A percentile compares a stretch with the other conserved stretches of the same genome.
These are phyloP conservation scores for Suhomyces maxii DNA, from an alignment of 1,139 yeast genomes.

Conservation along the genomic window DNA sequence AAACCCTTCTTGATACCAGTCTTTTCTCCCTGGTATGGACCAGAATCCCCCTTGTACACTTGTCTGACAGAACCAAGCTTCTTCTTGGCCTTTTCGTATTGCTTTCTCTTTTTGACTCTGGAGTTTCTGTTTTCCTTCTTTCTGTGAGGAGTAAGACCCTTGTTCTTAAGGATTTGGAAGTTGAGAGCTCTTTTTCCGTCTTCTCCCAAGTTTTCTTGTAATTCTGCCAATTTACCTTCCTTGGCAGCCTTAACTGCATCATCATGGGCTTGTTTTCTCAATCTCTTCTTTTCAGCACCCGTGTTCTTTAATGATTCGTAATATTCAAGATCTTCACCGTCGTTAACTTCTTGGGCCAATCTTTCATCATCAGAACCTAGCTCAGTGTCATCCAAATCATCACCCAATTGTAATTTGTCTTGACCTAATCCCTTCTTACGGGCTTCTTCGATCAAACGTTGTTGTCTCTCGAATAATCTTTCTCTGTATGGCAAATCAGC, in stretches of 20 bases:
- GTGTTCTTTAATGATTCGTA: slow-evolving; percentile 52
- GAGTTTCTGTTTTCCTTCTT: slow-evolving; percentile 93
- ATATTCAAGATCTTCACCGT: slow-evolving; percentile 46
- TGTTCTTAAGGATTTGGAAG: slow-evolving; percentile 90
- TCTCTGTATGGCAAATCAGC: slow-evolving; percentile 91
- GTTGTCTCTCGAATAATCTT: slow-evolving; percentile 84
- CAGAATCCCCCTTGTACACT: slow-evolving; percentile 75
- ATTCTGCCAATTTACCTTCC: slow-evolving; percentile 77
- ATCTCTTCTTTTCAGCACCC: slow-evolving; percentile 48
- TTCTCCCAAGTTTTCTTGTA: slow-evolving; percentile 64
- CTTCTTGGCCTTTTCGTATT: slow-evolving; percentile 93
- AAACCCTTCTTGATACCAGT: slow-evolving; percentile 97
- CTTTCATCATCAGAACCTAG: slow-evolving; percentile 51
- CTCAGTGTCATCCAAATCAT: slow-evolving; percentile 48
- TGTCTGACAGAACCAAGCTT: slow-evolving; percentile 87
- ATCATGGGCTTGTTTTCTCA: slow-evolving; percentile 65
- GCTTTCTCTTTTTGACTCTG: slow-evolving; percentile 97
- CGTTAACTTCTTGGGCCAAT: slow-evolving; percentile 39
- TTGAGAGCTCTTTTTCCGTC: slow-evolving; percentile 94
- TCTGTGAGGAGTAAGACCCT: slow-evolving; percentile 91
- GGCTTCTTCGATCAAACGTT: slow-evolving; percentile 84
- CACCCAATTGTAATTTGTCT: slow-evolving; percentile 51
- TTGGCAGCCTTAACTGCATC: slow-evolving; percentile 77
- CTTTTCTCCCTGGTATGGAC: slow-evolving; percentile 90
- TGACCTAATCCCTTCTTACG: slow-evolving; percentile 70